These are phyloP conservation scores for Tulasnella sp. DNA, from an alignment of 768 basidiomycete species.

Conservation along the genomic window DNA sequence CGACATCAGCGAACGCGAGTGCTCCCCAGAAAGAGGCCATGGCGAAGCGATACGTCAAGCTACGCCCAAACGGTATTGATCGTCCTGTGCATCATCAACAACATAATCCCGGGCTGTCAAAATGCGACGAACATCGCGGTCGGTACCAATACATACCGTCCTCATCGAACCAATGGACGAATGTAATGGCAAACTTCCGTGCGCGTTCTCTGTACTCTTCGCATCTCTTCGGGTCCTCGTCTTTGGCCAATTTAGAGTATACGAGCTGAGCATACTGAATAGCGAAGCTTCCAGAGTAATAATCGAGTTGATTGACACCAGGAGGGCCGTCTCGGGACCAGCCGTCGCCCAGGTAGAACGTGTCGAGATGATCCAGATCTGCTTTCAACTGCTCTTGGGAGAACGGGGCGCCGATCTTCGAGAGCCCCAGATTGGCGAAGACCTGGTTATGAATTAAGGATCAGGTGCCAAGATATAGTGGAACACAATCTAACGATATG, in stretches of 20 bases:
- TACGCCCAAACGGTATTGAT: slow-evolving; percentile 64
- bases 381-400: slow-evolving; percentile 54
- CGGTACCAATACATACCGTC: too few species aligned
- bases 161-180: slow-evolving; percentile 64
- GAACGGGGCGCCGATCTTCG: slow-evolving; percentile 46
- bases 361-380: slow-evolving; percentile 65
- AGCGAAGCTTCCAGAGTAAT: slow-evolving; percentile 70
- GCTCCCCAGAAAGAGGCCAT: slow-evolving; percentile 72
- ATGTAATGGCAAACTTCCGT: slow-evolving; percentile 52
- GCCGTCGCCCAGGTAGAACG: slow-evolving; percentile 64
- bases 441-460: slow-evolving; percentile 33
- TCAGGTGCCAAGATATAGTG: slow-evolving; percentile 4
- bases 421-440: slow-evolving; percentile 64
- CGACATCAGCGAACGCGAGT: slow-evolving; percentile 59
- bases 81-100: slow-evolving; percentile 38
- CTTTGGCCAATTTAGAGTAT: slow-evolving; percentile 54
- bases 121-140: too few species aligned
- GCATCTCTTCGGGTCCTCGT: slow-evolving; percentile 52
- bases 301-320: slow-evolving; percentile 67
- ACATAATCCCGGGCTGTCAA: too few species aligned
- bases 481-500: background rate
- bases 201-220: slow-evolving; percentile 57
- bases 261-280: slow-evolving; percentile 66
- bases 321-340: slow-evolving; percentile 74
- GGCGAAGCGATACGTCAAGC: slow-evolving; percentile 70